Evolutionary conservation across 2,329 filamentous ascomycete species (phyloP).

Genomic region (Colletotrichum tabaci): DNA sequence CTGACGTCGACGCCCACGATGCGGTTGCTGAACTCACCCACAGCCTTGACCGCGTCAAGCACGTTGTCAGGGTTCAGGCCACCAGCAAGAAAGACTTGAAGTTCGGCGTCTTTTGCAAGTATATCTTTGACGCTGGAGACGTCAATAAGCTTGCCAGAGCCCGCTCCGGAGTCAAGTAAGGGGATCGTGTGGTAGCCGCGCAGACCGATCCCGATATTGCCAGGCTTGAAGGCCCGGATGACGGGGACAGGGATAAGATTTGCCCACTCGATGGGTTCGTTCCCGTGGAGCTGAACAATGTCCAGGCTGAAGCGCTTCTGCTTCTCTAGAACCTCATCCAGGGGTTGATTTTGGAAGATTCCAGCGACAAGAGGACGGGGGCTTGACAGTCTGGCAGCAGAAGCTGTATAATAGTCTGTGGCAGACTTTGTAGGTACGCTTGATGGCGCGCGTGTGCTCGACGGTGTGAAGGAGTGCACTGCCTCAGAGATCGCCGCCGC

Average conservation of each 20-base stretch:
- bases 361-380: slow-evolving; percentile 85
- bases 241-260: slow-evolving; percentile 92
- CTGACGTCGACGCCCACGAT: slow-evolving; percentile 92
- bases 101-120: slow-evolving; percentile 76
- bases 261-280: slow-evolving; percentile 94
- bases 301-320: slow-evolving; percentile 85
- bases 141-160: slow-evolving; percentile 86
- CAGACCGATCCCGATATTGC: slow-evolving; percentile 77
- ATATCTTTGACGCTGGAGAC: slow-evolving; percentile 76
- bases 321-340: slow-evolving; percentile 85
- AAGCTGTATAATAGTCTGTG: slow-evolving; percentile 80
- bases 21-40: slow-evolving; percentile 71
- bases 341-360: slow-evolving; percentile 92
- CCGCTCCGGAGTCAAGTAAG: slow-evolving; percentile 88
- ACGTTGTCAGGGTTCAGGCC: slow-evolving; percentile 89
- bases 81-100: slow-evolving; percentile 87
- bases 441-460: slow-evolving; percentile 47
- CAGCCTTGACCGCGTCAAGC: slow-evolving; percentile 71
- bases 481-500: slow-evolving; percentile 85
- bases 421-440: slow-evolving; percentile 50
- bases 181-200: slow-evolving; percentile 88
- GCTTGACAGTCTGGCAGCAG: slow-evolving; percentile 63
- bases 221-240: slow-evolving; percentile 86
- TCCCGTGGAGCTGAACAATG: slow-evolving; percentile 92
- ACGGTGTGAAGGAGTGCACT: slow-evolving; percentile 78